Conservation (phyloP, 176 grass and related monocot species). For the Triticum dicoccoides region DNA sequence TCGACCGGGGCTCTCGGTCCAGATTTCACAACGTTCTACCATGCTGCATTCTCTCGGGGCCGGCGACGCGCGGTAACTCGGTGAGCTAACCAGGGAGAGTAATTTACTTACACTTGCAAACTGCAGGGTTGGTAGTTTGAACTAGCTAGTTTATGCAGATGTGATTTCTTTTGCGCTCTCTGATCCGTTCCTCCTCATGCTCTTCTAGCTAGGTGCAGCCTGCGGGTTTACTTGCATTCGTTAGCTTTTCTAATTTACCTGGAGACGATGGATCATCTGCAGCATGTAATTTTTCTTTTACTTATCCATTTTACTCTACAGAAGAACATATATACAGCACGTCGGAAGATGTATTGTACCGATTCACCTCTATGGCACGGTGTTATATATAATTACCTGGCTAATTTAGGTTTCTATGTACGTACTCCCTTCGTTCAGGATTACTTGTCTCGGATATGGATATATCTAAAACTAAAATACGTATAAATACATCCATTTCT, state of each 20-base stretch:
- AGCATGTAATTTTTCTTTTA: background rate
- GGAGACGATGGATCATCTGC: background rate
- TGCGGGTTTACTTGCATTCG: background rate
- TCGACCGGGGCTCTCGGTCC: conserved; percentile 51
- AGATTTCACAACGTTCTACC: conserved; percentile 85
- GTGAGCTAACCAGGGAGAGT: background rate
- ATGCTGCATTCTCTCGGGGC: background rate
- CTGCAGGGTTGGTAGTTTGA: background rate
- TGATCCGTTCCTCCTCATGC: background rate
- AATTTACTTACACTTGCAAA: background rate
- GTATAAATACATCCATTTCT: too few species aligned
- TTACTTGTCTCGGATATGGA: too few species aligned
- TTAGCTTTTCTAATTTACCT: background rate
- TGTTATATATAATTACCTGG: too few species aligned
- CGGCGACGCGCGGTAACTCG: background rate
- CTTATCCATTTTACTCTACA: background rate
- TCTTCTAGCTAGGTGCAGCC: background rate
- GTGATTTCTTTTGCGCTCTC: background rate
- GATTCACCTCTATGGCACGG: too few species aligned
- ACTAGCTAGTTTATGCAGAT: background rate
- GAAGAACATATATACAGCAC: background rate
- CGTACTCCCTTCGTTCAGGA: background rate
- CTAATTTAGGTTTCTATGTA: too few species aligned
- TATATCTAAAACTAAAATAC: too few species aligned
- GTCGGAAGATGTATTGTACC: background rate